Percentiles rank a stretch among this genome's conserved stretches.
These are phyloP conservation scores for Camelina sativa DNA, from an alignment of 345 rosid species.

Conservation along the genomic window DNA sequence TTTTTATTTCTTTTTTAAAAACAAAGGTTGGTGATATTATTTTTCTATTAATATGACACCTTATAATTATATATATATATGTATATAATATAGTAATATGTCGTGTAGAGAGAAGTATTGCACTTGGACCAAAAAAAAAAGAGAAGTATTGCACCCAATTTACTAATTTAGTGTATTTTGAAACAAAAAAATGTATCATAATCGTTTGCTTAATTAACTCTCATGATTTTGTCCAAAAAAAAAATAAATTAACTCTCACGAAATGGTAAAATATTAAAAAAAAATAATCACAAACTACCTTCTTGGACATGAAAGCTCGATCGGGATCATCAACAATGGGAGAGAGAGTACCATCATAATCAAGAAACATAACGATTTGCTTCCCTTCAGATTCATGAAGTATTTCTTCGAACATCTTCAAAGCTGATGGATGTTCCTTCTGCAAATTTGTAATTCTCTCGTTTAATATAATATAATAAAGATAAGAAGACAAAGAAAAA, in stretches of 20 bases:
- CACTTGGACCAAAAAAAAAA: too few relatives aligned
- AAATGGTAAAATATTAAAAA: neutral
- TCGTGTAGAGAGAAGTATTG: too few relatives aligned
- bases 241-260: neutral
- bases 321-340: constrained; percentile 95
- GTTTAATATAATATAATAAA: constrained; percentile 43
- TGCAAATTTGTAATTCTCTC: constrained; percentile 35
- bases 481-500: neutral
- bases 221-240: neutral
- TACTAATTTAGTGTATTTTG: neutral
- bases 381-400: constrained; percentile 64
- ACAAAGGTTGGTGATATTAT: neutral
- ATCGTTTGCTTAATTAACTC: neutral
- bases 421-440: constrained; percentile 84
- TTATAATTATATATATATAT: too few relatives aligned
- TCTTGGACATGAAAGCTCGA: constrained; percentile 76
- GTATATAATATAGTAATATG: neutral
- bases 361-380: constrained; percentile 84
- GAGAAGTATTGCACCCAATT: too few relatives aligned
- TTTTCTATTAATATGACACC: neutral
- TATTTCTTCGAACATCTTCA: constrained; percentile 74
- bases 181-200: neutral
- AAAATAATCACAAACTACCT: constrained; percentile 50
- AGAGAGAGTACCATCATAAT: constrained; percentile 92
- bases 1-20: neutral